A percentile compares a stretch with the other conserved stretches of the same genome.
Conservation (phyloP, 2,329 filamentous ascomycete genomes). For the Ustulina deusta region DNA sequence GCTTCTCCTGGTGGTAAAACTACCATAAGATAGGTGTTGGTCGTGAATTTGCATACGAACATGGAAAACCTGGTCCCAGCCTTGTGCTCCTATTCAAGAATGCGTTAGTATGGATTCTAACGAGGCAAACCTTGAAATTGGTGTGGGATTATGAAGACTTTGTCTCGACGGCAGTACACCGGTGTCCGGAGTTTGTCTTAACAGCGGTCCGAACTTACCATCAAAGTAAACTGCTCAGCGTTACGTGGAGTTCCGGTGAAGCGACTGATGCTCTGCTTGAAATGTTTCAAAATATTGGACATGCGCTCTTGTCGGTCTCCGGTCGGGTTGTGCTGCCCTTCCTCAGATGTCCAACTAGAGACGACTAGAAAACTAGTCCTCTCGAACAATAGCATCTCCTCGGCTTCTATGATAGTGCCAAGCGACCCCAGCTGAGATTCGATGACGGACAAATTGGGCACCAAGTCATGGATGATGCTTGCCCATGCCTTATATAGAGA, state of each 20-base stretch:
- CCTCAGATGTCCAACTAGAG: conserved; percentile 84
- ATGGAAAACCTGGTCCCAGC: conserved; percentile 84
- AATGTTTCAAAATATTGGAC: conserved; percentile 97
- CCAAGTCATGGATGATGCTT: conserved; percentile 95
- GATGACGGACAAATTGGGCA: conserved; percentile 91
- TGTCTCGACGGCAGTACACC: neutral
- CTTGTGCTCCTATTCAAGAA: conserved; percentile 71
- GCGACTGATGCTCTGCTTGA: conserved; percentile 85
- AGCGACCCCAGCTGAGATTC: conserved; percentile 86
- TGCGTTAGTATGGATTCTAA: conserved; percentile 33
- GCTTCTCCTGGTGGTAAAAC: conserved; percentile 92
- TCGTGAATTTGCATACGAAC: conserved; percentile 95
- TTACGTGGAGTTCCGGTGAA: conserved; percentile 85
- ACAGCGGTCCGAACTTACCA: conserved; percentile 54
- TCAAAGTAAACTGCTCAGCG: conserved; percentile 82
- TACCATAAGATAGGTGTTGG: conserved; percentile 96
- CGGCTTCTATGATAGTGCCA: conserved; percentile 86
- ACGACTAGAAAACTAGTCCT: conserved; percentile 96
- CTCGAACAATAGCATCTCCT: conserved; percentile 95
- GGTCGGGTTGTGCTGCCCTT: conserved; percentile 84
- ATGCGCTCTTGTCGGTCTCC: conserved; percentile 93
- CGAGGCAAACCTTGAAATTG: neutral
- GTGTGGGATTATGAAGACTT: neutral
- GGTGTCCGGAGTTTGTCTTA: neutral
- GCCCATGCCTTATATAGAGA: conserved; percentile 98